These are phyloP conservation scores for Macrophomina pseudophaseolina DNA, from an alignment of 2,329 filamentous ascomycete genomes.

Conservation along the genomic window DNA sequence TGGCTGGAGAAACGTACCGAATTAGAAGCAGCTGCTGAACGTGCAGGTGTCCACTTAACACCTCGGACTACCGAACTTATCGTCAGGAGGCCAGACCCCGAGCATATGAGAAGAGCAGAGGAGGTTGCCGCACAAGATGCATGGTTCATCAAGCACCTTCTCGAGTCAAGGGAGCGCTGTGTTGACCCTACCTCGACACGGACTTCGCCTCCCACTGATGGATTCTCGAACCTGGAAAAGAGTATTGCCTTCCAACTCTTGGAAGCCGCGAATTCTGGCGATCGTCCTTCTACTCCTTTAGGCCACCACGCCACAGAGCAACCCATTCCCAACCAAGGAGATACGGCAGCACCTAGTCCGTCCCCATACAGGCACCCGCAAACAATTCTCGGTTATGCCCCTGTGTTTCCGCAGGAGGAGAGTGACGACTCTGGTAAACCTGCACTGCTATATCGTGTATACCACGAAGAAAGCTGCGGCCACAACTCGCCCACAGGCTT, in stretches of 20 bases:
- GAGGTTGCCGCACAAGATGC: neutral
- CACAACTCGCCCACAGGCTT: neutral
- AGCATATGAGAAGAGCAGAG: neutral
- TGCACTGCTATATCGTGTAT: neutral
- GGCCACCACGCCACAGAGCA: neutral
- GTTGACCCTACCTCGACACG: neutral
- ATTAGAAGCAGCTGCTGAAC: neutral
- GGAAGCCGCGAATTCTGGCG: neutral
- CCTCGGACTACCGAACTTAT: neutral
- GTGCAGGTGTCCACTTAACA: neutral
- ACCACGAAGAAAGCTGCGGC: neutral
- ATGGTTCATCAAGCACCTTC: neutral
- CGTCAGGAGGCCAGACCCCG: neutral
- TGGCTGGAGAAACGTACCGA: neutral
- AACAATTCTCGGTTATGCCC: neutral
- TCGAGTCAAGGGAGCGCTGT: neutral
- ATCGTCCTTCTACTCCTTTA: neutral
- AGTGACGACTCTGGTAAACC: neutral
- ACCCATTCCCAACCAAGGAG: neutral
- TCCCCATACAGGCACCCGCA: neutral
- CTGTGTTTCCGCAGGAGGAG: neutral
- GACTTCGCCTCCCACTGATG: neutral
- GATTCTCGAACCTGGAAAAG: neutral
- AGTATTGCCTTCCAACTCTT: neutral
- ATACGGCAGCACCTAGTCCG: neutral